A percentile compares a stretch with the other conserved stretches of the same genome.
phyloP scores from a whole-genome alignment of 2,329 filamentous ascomycete genomes.

The Capronia americana region DNA sequence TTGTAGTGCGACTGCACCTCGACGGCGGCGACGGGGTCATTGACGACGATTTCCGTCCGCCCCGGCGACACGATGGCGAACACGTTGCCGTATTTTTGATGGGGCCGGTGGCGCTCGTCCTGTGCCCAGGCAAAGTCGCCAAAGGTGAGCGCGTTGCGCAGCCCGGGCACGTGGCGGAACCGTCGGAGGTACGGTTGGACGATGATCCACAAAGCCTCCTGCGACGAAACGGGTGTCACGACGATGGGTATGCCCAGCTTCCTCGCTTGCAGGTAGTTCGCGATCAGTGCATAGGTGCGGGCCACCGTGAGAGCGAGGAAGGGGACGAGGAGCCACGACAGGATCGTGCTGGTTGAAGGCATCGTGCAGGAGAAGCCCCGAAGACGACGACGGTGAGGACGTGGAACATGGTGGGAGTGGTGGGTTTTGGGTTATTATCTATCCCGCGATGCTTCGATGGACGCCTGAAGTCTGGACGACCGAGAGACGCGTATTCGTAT shows the following conservation, averaged over 20 bases:
- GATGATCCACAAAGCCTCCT: slow-evolving; percentile 30
- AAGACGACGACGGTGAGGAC: not conserved
- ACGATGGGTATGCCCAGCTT: slow-evolving; percentile 32
- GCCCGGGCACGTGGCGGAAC: slow-evolving; percentile 15
- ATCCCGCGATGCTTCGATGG: not conserved
- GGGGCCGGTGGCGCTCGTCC: slow-evolving; percentile 18
- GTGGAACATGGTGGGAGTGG: not conserved
- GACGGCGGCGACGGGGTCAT: slow-evolving; percentile 20
- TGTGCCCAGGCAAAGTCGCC: slow-evolving; percentile 28
- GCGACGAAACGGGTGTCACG: slow-evolving; percentile 27
- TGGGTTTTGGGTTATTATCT: not conserved
- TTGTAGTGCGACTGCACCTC: slow-evolving; percentile 32
- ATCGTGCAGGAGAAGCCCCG: slow-evolving; percentile 1
- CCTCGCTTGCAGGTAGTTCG: slow-evolving; percentile 31
- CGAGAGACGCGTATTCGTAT: not conserved
- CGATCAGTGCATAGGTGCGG: slow-evolving; percentile 22
- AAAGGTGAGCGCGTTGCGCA: slow-evolving; percentile 21
- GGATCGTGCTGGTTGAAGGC: not conserved
- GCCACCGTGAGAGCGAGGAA: not conserved
- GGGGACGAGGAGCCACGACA: slow-evolving; percentile 15
- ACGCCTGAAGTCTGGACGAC: not conserved
- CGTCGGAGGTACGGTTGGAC: slow-evolving; percentile 13
- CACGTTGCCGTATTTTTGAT: slow-evolving; percentile 24
- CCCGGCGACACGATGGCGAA: slow-evolving; percentile 30
- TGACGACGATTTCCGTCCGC: slow-evolving; percentile 30